These are phyloP conservation scores for Mucor velutinosus DNA, from an alignment of 371 early-diverging fungal species.

Conservation along the genomic window DNA sequence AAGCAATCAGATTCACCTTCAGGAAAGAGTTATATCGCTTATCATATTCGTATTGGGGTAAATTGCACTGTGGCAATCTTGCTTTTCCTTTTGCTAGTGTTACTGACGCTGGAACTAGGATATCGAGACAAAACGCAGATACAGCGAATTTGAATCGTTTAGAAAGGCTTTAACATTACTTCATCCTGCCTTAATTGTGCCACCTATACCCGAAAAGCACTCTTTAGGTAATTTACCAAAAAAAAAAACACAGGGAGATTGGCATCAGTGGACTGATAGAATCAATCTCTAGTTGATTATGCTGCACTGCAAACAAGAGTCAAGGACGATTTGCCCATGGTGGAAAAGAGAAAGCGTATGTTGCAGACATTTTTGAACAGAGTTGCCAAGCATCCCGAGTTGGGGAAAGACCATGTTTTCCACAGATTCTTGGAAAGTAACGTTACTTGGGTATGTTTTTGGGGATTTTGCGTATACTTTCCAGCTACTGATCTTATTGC, in stretches of 20 bases:
- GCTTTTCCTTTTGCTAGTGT: not conserved
- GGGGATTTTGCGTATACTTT: not conserved
- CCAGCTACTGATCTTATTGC: not conserved
- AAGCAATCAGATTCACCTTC: conserved; percentile 43
- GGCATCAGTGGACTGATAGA: not conserved
- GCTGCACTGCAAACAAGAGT: conserved; percentile 80
- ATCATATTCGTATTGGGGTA: conserved; percentile 62
- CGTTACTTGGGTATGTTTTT: conserved; percentile 59
- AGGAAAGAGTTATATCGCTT: conserved; percentile 54
- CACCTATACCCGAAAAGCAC: conserved; percentile 84
- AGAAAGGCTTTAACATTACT: conserved; percentile 70
- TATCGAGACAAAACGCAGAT: conserved; percentile 48
- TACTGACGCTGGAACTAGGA: not conserved
- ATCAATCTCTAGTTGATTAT: conserved; percentile 69
- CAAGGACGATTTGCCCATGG: conserved; percentile 87
- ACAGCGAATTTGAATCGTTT: conserved; percentile 94
- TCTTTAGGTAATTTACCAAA: conserved; percentile 5
- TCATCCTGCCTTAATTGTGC: conserved; percentile 84
- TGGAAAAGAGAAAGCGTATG: conserved; percentile 92
- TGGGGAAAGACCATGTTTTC: conserved; percentile 86
- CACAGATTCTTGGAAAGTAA: conserved; percentile 85
- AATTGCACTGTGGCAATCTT: not conserved
- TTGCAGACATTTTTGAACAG: conserved; percentile 92
- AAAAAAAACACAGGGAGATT: not conserved
- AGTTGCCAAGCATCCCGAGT: conserved; percentile 82